phyloP scores from a whole-genome alignment of 1,284 basidiomycete species.

The Singerocomus inundabilis region DNA sequence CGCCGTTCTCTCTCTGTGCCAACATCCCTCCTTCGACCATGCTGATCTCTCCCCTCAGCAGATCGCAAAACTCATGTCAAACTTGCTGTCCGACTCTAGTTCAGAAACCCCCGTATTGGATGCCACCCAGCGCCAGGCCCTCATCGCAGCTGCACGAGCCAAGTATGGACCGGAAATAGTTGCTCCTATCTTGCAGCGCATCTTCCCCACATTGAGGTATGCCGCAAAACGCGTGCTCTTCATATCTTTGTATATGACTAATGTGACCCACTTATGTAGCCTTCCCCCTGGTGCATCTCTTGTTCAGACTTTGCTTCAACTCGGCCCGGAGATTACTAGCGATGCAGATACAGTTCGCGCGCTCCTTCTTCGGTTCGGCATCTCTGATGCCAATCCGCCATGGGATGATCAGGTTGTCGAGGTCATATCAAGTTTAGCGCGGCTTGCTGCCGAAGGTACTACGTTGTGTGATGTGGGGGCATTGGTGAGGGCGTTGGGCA shows the following conservation, averaged over 20 bases:
- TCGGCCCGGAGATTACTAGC: conserved; percentile 73
- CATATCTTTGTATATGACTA: conserved; percentile 12
- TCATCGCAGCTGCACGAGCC: conserved; percentile 69
- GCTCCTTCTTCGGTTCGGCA: conserved; percentile 68
- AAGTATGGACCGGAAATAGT: conserved; percentile 67
- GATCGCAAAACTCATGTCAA: conserved; percentile 74
- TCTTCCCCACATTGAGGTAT: conserved; percentile 60
- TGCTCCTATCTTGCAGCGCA: conserved; percentile 49
- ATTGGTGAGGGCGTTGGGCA: conserved; percentile 66
- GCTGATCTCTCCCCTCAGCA: conserved; percentile 74
- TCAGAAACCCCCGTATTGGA: conserved; percentile 68
- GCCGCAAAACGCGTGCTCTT: conserved; percentile 14
- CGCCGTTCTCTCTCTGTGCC: conserved; percentile 68
- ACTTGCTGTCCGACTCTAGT: conserved; percentile 69
- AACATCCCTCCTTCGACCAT: conserved; percentile 76
- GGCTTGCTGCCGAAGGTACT: conserved; percentile 68
- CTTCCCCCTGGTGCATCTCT: conserved; percentile 63
- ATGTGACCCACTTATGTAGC: conserved; percentile 38
- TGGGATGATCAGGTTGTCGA: conserved; percentile 68
- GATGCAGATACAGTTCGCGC: conserved; percentile 69
- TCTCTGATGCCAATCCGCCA: conserved; percentile 67
- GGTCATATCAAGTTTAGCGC: conserved; percentile 61
- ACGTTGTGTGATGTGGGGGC: conserved; percentile 74
- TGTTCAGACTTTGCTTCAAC: conserved; percentile 68
- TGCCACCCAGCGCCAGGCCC: conserved; percentile 63